A percentile compares a stretch with the other conserved stretches of the same genome.
These are phyloP conservation scores for Halophytophthora batemanensis DNA, from an alignment of 352 stramenopile genomes.

Conservation along the genomic window DNA sequence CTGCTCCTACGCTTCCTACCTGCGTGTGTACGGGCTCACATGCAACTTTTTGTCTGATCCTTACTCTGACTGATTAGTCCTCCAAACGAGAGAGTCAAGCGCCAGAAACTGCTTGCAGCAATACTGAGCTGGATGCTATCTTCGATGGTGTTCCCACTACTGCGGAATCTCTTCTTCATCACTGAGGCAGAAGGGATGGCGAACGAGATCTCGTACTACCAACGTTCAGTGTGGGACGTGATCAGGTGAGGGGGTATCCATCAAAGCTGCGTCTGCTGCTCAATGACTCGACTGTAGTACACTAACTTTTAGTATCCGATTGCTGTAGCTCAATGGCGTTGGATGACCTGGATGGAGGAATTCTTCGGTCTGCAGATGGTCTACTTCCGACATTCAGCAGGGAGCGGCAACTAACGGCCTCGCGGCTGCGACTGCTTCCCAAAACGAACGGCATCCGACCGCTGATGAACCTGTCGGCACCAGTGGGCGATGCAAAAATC, in stretches of 20 bases:
- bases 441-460: conserved; percentile 65
- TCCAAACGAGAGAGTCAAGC: conserved; percentile 51
- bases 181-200: conserved; percentile 65
- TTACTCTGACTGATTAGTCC: conserved; percentile 24
- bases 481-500: conserved; percentile 20
- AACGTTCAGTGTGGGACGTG: conserved; percentile 58
- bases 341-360: conserved; percentile 39
- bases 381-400: background rate
- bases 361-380: conserved; percentile 31
- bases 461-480: conserved; percentile 71
- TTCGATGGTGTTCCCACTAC: conserved; percentile 49
- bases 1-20: background rate
- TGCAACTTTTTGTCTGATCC: background rate
- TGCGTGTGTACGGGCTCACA: background rate
- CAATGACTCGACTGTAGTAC: background rate
- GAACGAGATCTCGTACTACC: conserved; percentile 70
- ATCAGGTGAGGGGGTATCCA: conserved; percentile 33
- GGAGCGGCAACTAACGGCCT: conserved; percentile 38
- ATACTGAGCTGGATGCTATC: conserved; percentile 43
- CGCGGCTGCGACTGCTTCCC: conserved; percentile 57
- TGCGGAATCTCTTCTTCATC: conserved; percentile 72
- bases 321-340: conserved; percentile 41
- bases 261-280: background rate
- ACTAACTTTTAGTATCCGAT: background rate
- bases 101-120: conserved; percentile 35